Evolutionary conservation across 2,329 filamentous ascomycete genomes (phyloP).

Genomic region (Zymoseptoria brevis): DNA sequence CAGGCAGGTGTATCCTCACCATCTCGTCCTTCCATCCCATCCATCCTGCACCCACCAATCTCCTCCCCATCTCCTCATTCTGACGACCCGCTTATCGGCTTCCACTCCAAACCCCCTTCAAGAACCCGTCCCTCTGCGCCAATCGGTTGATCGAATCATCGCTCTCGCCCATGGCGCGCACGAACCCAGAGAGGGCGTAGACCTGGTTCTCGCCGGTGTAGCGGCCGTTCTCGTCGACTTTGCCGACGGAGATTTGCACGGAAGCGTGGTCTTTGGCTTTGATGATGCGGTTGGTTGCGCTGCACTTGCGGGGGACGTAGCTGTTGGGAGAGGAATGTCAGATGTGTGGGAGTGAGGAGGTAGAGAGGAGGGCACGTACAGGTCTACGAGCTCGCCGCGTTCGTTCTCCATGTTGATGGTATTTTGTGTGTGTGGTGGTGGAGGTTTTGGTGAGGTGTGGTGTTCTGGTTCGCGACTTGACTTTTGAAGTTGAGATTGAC

Average conservation of each 20-base stretch:
- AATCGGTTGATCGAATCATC: slow-evolving; percentile 95
- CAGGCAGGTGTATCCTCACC: neutral
- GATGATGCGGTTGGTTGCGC: slow-evolving; percentile 98
- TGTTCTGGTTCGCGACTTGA: neutral
- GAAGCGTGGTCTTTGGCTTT: slow-evolving; percentile 99
- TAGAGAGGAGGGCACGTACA: slow-evolving; percentile 53
- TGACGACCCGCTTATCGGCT: slow-evolving; percentile 42
- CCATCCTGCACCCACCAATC: neutral
- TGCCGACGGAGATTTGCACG: slow-evolving; percentile 93
- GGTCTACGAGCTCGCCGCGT: slow-evolving; percentile 98
- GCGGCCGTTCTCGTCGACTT: slow-evolving; percentile 98
- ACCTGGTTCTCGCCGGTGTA: slow-evolving; percentile 95
- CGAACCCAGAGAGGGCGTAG: slow-evolving; percentile 95
- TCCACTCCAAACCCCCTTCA: slow-evolving; percentile 95
- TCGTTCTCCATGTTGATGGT: slow-evolving; percentile 88
- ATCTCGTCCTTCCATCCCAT: slow-evolving; percentile 3
- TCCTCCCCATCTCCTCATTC: slow-evolving; percentile 9
- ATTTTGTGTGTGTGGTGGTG: slow-evolving; percentile 4
- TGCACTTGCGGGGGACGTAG: slow-evolving; percentile 98
- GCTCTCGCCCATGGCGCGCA: slow-evolving; percentile 94
- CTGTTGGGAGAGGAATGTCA: slow-evolving; percentile 41
- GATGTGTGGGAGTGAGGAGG: slow-evolving; percentile 3
- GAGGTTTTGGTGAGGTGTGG: slow-evolving; percentile 1
- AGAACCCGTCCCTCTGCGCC: slow-evolving; percentile 87
- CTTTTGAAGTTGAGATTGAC: neutral